phyloP scores from a whole-genome alignment of 1,284 basidiomycete genomes.

The Cryptococcus jaspeensis region DNA sequence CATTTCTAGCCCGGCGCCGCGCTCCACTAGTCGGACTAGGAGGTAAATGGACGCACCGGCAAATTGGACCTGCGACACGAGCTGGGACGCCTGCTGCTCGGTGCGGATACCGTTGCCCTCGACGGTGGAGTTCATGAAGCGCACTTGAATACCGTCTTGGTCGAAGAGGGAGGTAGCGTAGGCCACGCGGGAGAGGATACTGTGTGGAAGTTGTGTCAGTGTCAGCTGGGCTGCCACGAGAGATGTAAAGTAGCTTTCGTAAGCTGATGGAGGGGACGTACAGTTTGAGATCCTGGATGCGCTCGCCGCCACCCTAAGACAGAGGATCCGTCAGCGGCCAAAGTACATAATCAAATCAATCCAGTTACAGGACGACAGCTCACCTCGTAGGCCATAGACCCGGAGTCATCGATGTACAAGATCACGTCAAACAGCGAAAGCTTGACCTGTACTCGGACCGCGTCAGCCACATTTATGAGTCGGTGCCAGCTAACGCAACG shows the following conservation, averaged over 20 bases:
- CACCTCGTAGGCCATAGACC: constrained; percentile 50
- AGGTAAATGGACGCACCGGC: constrained; percentile 33
- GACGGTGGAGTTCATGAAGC: constrained; percentile 54
- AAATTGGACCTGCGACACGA: constrained; percentile 52
- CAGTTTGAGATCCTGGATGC: constrained; percentile 37
- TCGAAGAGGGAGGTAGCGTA: constrained; percentile 53
- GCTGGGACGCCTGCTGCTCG: constrained; percentile 48
- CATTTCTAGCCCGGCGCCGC: background rate
- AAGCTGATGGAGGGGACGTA: constrained; percentile 1
- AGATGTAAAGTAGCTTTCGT: background rate
- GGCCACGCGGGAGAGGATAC: constrained; percentile 49
- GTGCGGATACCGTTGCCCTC: constrained; percentile 53
- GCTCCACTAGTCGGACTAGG: background rate
- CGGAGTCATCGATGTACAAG: constrained; percentile 52
- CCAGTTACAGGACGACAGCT: constrained; percentile 34
- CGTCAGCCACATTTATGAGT: too few species aligned
- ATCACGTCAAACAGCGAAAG: constrained; percentile 51
- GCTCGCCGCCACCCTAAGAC: constrained; percentile 23
- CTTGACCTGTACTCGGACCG: constrained; percentile 27
- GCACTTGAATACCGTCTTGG: constrained; percentile 53
- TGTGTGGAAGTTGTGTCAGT: constrained; percentile 4
- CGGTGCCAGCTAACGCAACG: background rate
- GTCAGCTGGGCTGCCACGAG: background rate
- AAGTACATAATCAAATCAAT: too few species aligned
- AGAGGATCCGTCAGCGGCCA: background rate